phyloP scores from a whole-genome alignment of 2,329 filamentous ascomycete species.

The Penicillium sp. region DNA sequence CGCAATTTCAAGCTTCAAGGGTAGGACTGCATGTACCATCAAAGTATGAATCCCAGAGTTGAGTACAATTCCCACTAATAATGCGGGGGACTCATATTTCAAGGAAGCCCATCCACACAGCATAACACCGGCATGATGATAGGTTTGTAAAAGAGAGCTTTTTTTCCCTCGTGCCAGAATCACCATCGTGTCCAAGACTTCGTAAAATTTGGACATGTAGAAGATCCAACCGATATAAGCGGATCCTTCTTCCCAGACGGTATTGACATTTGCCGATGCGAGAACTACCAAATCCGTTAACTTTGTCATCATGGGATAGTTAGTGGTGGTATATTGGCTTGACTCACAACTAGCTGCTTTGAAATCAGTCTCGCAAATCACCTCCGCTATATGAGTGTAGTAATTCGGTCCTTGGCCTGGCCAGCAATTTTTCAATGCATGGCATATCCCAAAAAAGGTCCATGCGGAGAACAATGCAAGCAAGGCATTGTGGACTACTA shows the following conservation, averaged over 20 bases:
- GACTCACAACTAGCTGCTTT: constrained; percentile 6
- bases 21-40: constrained; percentile 9
- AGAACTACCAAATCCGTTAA: background rate
- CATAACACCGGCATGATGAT: constrained; percentile 18
- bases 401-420: background rate
- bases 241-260: constrained; percentile 3
- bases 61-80: constrained; percentile 4
- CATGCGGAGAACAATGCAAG: constrained; percentile 15
- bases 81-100: constrained; percentile 12
- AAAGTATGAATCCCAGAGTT: constrained; percentile 15
- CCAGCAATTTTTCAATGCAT: background rate
- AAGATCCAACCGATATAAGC: constrained; percentile 16
- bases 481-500: constrained; percentile 9
- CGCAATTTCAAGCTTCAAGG: background rate
- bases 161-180: constrained; percentile 14
- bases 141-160: constrained; percentile 18
- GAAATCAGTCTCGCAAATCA: constrained; percentile 8
- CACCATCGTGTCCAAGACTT: constrained; percentile 17
- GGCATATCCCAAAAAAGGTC: constrained; percentile 1
- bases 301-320: background rate
- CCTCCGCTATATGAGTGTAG: constrained; percentile 8
- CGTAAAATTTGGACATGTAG: constrained; percentile 19
- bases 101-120: constrained; percentile 10
- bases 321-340: too few species aligned
- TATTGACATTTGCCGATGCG: background rate